These are phyloP conservation scores for Suillus luteus DNA, from an alignment of 768 basidiomycete genomes.

Conservation along the genomic window DNA sequence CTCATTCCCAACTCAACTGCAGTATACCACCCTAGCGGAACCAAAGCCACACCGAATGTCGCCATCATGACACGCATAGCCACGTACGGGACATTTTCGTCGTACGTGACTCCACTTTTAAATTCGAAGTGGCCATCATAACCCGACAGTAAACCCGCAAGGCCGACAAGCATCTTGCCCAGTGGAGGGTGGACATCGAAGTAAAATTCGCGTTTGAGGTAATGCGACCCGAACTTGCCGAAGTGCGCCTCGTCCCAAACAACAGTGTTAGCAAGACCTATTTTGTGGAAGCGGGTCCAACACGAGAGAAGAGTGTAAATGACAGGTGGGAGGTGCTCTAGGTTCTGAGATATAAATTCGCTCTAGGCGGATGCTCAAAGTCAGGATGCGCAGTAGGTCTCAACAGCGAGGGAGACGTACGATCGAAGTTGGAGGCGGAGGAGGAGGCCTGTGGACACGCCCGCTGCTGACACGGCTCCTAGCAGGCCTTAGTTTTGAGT, in stretches of 20 bases:
- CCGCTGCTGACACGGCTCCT: slow-evolving; percentile 54
- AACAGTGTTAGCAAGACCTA: slow-evolving; percentile 82
- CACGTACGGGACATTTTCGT: slow-evolving; percentile 83
- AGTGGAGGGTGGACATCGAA: slow-evolving; percentile 99
- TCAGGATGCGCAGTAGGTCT: slow-evolving; percentile 14
- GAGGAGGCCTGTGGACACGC: slow-evolving; percentile 56
- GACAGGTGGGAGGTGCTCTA: slow-evolving; percentile 74
- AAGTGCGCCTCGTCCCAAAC: slow-evolving; percentile 99
- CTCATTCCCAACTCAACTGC: slow-evolving; percentile 93
- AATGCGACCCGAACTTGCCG: slow-evolving; percentile 98
- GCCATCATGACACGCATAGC: slow-evolving; percentile 96
- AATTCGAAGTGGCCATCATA: slow-evolving; percentile 94
- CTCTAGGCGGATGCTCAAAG: slow-evolving; percentile 40
- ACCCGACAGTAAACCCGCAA: slow-evolving; percentile 87
- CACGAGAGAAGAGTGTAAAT: slow-evolving; percentile 93
- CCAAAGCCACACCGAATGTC: slow-evolving; percentile 91
- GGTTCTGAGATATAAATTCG: slow-evolving; percentile 80
- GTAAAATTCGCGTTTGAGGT: slow-evolving; percentile 98
- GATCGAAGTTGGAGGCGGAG: slow-evolving; percentile 67
- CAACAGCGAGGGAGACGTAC: slow-evolving; percentile 38
- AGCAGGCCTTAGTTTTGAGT: slow-evolving; percentile 47
- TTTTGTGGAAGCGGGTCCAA: slow-evolving; percentile 93
- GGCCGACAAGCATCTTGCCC: slow-evolving; percentile 98
- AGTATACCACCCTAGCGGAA: slow-evolving; percentile 96
- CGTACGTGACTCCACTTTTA: slow-evolving; percentile 87